A percentile compares a stretch with the other conserved stretches of the same genome.
Conservation (phyloP, 208 protist species). For the Trypanosoma theileri region DNA sequence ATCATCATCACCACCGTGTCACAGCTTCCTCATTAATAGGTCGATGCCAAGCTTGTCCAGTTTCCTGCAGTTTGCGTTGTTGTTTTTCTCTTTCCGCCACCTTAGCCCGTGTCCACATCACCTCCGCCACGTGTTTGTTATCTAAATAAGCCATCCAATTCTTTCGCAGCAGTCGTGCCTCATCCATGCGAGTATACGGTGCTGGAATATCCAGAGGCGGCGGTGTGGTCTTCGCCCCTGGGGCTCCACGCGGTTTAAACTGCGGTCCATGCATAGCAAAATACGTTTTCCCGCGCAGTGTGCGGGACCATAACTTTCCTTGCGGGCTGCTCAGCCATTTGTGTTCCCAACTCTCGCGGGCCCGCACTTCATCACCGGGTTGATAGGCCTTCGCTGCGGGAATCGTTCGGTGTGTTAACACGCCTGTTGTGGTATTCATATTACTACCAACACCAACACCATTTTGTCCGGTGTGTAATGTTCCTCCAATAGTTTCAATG, state of each 20-base stretch:
- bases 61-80: slow-evolving; percentile 73
- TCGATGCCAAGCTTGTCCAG: slow-evolving; percentile 86
- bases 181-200: slow-evolving; percentile 91
- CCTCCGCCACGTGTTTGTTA: slow-evolving; percentile 91
- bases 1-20: slow-evolving; percentile 50
- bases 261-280: slow-evolving; percentile 67
- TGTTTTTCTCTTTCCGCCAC: slow-evolving; percentile 80
- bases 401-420: slow-evolving; percentile 73
- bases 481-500: slow-evolving; percentile 71
- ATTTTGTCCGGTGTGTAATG: slow-evolving; percentile 34
- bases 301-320: slow-evolving; percentile 67
- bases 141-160: slow-evolving; percentile 93
- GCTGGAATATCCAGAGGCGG: slow-evolving; percentile 76
- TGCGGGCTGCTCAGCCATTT: slow-evolving; percentile 67
- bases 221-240: slow-evolving; percentile 70
- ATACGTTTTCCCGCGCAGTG: slow-evolving; percentile 82
- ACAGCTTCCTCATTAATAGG: slow-evolving; percentile 71
- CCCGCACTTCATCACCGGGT: slow-evolving; percentile 64
- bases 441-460: not conserved
- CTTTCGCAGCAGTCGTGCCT: slow-evolving; percentile 68
- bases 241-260: slow-evolving; percentile 75
- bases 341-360: slow-evolving; percentile 61
- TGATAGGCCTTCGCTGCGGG: slow-evolving; percentile 75
- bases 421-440: not conserved
- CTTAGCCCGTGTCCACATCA: slow-evolving; percentile 82